A percentile compares a stretch with the other conserved stretches of the same genome.
These are phyloP conservation scores for Setaria italica DNA, from an alignment of 202 grass and related monocot species.

Conservation along the genomic window DNA sequence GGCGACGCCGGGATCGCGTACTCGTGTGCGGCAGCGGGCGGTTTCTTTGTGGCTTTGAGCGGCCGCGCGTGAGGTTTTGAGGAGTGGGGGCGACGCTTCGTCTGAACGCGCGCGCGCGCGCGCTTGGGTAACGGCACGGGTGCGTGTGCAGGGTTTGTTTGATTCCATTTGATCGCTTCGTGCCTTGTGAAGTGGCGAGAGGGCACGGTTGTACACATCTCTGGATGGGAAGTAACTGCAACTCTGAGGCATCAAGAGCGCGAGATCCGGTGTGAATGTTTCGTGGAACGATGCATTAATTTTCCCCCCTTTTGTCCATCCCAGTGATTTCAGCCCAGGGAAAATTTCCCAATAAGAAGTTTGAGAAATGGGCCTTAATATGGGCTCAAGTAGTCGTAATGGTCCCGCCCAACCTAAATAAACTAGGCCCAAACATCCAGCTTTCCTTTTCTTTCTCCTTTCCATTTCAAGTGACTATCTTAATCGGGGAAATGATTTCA, in stretches of 20 bases:
- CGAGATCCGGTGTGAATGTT: conserved; percentile 12
- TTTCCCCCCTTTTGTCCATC: background rate
- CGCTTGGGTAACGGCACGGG: conserved; percentile 42
- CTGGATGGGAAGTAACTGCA: conserved; percentile 18
- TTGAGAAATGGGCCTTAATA: background rate
- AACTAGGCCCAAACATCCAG: background rate
- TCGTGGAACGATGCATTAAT: background rate
- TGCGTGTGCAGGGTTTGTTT: background rate
- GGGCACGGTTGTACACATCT: conserved; percentile 10
- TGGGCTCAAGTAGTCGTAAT: background rate
- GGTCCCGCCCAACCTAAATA: too few species aligned
- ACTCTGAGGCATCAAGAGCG: conserved; percentile 12
- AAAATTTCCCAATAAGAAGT: background rate
- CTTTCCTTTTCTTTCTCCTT: too few species aligned
- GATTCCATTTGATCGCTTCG: conserved; percentile 5
- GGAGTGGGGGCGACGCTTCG: conserved; percentile 35
- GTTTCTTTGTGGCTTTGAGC: conserved; percentile 17
- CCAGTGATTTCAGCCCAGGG: background rate
- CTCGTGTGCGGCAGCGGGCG: background rate
- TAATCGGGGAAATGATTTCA: too few species aligned
- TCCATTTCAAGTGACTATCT: too few species aligned
- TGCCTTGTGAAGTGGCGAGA: background rate
- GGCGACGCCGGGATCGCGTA: background rate
- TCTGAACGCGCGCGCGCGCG: background rate
- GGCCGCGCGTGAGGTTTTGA: conserved; percentile 10